Conservation (phyloP, 2,329 filamentous ascomycete genomes). For the Corniculantispora saksenae region DNA sequence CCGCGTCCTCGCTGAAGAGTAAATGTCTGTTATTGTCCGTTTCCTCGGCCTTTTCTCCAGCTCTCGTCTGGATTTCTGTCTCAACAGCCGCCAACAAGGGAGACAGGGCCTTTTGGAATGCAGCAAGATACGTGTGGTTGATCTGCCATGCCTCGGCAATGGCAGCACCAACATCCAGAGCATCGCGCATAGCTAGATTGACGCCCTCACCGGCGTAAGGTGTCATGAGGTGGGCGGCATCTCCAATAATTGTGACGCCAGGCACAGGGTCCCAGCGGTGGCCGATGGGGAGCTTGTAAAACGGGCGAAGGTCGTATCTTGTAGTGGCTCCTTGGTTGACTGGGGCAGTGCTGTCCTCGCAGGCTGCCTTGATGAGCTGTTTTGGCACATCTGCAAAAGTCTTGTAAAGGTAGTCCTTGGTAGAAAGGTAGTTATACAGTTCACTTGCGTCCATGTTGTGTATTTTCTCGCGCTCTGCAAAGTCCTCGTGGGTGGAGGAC, state of each 20-base stretch:
- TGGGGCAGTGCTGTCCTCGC: slow-evolving; percentile 27
- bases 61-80: slow-evolving; percentile 16
- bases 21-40: slow-evolving; percentile 4
- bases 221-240: slow-evolving; percentile 56
- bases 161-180: slow-evolving; percentile 43
- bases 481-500: slow-evolving; percentile 27
- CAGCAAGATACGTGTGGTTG: background rate
- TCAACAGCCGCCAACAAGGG: slow-evolving; percentile 28
- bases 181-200: slow-evolving; percentile 53
- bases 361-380: slow-evolving; percentile 30
- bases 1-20: slow-evolving; percentile 4
- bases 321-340: slow-evolving; percentile 22
- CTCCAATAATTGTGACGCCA: slow-evolving; percentile 53
- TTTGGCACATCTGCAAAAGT: slow-evolving; percentile 21
- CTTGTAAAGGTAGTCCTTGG: background rate
- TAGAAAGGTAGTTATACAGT: background rate
- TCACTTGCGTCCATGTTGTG: slow-evolving; percentile 1
- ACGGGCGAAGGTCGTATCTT: slow-evolving; percentile 25
- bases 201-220: slow-evolving; percentile 55
- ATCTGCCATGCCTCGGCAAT: slow-evolving; percentile 24
- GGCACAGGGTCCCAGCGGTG: slow-evolving; percentile 40
- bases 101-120: slow-evolving; percentile 7
- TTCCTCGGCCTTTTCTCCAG: slow-evolving; percentile 5
- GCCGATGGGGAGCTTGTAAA: slow-evolving; percentile 45
- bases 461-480: slow-evolving; percentile 11